Conservation (phyloP, 2,329 filamentous ascomycete genomes). For the Pseudocercospora eumusae region DNA sequence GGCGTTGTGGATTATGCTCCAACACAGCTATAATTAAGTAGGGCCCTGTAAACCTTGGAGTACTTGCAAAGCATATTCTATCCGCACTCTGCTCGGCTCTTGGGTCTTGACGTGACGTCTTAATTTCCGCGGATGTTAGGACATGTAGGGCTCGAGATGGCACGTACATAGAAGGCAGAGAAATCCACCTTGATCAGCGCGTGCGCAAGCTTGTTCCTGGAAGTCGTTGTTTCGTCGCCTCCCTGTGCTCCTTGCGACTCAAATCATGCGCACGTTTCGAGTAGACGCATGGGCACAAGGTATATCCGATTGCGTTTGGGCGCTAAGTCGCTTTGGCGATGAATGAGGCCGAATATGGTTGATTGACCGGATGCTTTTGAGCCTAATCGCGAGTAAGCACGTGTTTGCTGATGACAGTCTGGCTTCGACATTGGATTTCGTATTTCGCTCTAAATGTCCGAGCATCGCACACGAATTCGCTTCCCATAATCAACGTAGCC, state of each 20-base stretch:
- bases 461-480: slow-evolving; percentile 42
- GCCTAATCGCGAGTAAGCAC: neutral
- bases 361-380: neutral
- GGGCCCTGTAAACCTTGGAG: neutral
- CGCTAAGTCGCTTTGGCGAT: neutral
- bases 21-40: too few species aligned
- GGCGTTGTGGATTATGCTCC: neutral
- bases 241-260: too few species aligned
- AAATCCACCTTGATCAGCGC: neutral
- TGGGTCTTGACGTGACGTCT: neutral
- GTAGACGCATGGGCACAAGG: neutral
- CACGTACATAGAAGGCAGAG: neutral
- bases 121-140: too few species aligned
- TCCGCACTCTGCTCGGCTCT: neutral
- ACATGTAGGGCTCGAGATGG: neutral
- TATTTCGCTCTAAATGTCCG: neutral
- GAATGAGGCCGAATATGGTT: neutral
- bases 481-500: slow-evolving; percentile 64
- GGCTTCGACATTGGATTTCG: too few species aligned
- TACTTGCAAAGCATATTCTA: neutral
- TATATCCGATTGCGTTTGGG: too few species aligned
- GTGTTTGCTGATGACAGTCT: too few species aligned
- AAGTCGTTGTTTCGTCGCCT: neutral
- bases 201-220: neutral
- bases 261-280: too few species aligned